A percentile compares a stretch with the other conserved stretches of the same genome.
phyloP scores from a whole-genome alignment of 495 filamentous ascomycete species.

The Wilcoxina mikolae region DNA sequence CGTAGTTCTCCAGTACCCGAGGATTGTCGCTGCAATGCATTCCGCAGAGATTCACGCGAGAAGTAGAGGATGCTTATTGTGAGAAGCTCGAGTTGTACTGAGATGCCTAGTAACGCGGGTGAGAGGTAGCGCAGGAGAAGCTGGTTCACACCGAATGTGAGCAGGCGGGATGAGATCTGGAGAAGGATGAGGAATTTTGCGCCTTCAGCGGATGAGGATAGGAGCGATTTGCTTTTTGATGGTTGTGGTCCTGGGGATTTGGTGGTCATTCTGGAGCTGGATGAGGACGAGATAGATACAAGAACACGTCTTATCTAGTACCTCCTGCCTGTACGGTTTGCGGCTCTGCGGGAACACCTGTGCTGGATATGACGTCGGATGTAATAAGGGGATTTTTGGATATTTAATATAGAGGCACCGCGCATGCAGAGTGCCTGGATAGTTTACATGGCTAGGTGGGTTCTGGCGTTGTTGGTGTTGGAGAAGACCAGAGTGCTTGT shows the following conservation, averaged over 20 bases:
- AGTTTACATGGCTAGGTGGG: no score
- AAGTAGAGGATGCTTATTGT: conserved; percentile 81
- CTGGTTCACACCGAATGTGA: conserved; percentile 88
- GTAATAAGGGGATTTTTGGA: no score
- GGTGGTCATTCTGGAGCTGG: conserved; percentile 10
- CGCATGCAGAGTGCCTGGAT: no score
- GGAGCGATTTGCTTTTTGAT: conserved; percentile 21
- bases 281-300: background rate
- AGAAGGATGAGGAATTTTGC: conserved; percentile 76
- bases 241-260: conserved; percentile 6
- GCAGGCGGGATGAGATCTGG: conserved; percentile 63
- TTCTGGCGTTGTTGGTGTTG: no score
- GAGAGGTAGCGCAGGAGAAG: conserved; percentile 72
- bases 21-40: conserved; percentile 69
- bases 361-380: no score
- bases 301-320: background rate
- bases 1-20: conserved; percentile 21
- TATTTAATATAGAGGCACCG: background rate
- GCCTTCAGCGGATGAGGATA: conserved; percentile 45
- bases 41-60: conserved; percentile 70
- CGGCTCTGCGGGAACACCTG: no score
- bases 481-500: no score
- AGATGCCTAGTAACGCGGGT: conserved; percentile 65
- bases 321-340: background rate
- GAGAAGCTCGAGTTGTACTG: conserved; percentile 80